These are phyloP conservation scores for Amylostereum areolatum DNA, from an alignment of 1,284 basidiomycete species.

Conservation along the genomic window DNA sequence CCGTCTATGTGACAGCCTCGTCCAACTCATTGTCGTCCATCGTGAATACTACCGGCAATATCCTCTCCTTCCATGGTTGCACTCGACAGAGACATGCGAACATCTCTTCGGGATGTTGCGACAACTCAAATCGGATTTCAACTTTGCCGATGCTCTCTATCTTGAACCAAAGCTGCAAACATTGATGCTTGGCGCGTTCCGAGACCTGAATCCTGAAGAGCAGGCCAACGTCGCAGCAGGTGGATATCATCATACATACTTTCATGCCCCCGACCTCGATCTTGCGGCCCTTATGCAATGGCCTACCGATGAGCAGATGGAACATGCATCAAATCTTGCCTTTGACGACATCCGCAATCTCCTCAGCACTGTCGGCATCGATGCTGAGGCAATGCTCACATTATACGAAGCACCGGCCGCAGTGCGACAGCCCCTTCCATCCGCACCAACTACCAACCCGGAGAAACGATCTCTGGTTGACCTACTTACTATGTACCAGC, in stretches of 20 bases:
- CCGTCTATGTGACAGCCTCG: constrained; percentile 22
- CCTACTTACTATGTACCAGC: not conserved
- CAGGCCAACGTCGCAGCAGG: constrained; percentile 11
- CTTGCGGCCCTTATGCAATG: not conserved
- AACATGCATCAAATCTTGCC: not conserved
- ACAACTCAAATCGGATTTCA: constrained; percentile 27
- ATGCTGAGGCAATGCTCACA: constrained; percentile 3
- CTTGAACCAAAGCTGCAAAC: constrained; percentile 23
- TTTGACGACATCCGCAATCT: constrained; percentile 7
- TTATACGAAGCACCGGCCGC: not conserved
- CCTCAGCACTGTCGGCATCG: constrained; percentile 5
- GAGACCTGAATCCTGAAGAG: constrained; percentile 9
- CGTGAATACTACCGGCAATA: constrained; percentile 15
- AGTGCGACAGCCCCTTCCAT: too few species aligned
- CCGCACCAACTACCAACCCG: too few species aligned
- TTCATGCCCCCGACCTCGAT: not conserved
- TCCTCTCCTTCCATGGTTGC: constrained; percentile 35
- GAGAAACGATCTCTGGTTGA: too few species aligned
- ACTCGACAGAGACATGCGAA: constrained; percentile 32
- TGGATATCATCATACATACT: constrained; percentile 24
- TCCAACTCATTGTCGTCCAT: constrained; percentile 27
- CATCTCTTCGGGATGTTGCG: constrained; percentile 28
- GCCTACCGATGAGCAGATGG: not conserved
- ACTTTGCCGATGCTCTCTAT: constrained; percentile 21
- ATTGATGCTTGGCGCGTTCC: constrained; percentile 12